Conservation (phyloP, 192 early-diverging fungal species). For the Coemansia sp. region DNA sequence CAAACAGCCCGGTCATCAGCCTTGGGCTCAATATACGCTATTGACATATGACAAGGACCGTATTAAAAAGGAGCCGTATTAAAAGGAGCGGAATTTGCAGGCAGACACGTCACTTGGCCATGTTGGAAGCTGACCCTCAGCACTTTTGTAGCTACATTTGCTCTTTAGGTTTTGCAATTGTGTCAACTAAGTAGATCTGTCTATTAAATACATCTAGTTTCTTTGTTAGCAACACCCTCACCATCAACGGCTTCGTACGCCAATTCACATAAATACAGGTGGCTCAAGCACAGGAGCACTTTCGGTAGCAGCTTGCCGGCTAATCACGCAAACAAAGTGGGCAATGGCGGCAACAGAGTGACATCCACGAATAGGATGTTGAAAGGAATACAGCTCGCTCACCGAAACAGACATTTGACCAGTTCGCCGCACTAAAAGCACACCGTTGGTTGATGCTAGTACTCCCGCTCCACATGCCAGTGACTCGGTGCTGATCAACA, state of each 20-base stretch:
- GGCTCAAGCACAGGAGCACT: not conserved
- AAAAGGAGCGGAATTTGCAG: no score
- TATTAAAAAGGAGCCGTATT: no score
- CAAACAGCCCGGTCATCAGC: no score
- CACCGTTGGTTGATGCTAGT: not conserved
- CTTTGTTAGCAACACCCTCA: not conserved
- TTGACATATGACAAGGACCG: no score
- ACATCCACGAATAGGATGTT: not conserved
- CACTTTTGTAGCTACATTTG: not conserved
- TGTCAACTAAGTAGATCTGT: not conserved
- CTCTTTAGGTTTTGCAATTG: not conserved
- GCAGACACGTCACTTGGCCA: not conserved
- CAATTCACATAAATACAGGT: not conserved
- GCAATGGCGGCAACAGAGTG: constrained; percentile 9
- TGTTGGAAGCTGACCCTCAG: not conserved
- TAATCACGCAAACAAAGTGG: constrained; percentile 7
- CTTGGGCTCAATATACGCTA: no score
- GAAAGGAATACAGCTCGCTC: constrained; percentile 7
- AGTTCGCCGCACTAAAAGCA: constrained; percentile 13
- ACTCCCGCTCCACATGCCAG: constrained; percentile 11
- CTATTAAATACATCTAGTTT: not conserved
- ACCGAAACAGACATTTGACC: constrained; percentile 2
- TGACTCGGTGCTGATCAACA: constrained; percentile 19
- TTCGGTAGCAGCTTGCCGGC: not conserved
- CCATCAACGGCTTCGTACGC: not conserved